These are phyloP conservation scores for Veloporphyrellus conicus DNA, from an alignment of 1,284 basidiomycete genomes.

Conservation along the genomic window DNA sequence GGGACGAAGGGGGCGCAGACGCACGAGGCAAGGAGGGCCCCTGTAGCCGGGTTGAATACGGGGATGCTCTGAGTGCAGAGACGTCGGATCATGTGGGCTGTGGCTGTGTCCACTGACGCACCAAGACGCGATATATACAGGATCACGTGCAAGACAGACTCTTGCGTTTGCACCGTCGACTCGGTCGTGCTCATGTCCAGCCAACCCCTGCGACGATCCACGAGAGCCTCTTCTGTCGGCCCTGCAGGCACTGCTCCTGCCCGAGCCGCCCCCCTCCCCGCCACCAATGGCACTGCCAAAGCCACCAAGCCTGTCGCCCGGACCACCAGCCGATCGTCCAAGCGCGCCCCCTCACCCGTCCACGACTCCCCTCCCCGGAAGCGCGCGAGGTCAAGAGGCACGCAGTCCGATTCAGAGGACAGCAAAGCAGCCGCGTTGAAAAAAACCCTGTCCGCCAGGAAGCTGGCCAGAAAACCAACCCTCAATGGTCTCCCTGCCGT, in stretches of 20 bases:
- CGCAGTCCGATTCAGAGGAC: conserved; percentile 29
- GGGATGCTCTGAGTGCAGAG: not conserved
- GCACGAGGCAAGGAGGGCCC: conserved; percentile 32
- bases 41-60: conserved; percentile 65
- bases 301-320: conserved; percentile 34
- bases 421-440: conserved; percentile 20
- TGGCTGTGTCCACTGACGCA: conserved; percentile 29
- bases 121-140: conserved; percentile 20
- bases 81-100: not conserved
- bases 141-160: conserved; percentile 19
- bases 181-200: conserved; percentile 21
- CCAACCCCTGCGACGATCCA: conserved; percentile 47
- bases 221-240: conserved; percentile 46
- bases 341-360: conserved; percentile 37
- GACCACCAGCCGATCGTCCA: conserved; percentile 33
- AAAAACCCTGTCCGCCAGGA: conserved; percentile 24
- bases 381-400: conserved; percentile 37
- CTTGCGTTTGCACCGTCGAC: not conserved
- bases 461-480: conserved; percentile 35
- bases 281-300: conserved; percentile 19
- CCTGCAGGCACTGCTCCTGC: conserved; percentile 21
- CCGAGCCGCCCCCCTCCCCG: conserved; percentile 32
- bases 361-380: conserved; percentile 39
- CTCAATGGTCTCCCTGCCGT: conserved; percentile 37
- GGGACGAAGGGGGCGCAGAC: not conserved